Conservation (phyloP, 345 rosid species). For the Physaria fendleri region DNA sequence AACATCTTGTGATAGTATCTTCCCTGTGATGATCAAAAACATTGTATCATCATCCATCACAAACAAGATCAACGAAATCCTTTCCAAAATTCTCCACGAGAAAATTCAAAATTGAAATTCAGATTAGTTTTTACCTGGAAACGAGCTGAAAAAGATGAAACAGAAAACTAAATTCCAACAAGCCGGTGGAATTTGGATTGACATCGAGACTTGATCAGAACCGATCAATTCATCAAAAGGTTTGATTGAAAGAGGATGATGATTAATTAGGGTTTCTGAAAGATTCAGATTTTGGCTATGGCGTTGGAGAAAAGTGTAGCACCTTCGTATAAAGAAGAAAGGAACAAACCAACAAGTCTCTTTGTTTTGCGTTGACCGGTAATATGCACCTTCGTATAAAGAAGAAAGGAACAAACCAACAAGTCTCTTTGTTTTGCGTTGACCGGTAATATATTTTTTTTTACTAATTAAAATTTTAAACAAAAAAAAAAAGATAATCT, state of each 20-base stretch:
- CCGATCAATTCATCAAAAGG: no score
- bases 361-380: constrained; percentile 25
- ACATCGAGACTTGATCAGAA: constrained; percentile 17
- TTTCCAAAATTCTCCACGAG: background rate
- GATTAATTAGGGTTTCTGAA: no score
- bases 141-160: constrained; percentile 19
- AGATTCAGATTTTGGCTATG: no score
- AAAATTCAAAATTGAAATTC: background rate
- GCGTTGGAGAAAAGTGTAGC: no score
- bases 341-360: constrained; percentile 5
- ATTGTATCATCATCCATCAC: background rate
- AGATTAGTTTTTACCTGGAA: constrained; percentile 21
- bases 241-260: no score
- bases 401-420: constrained; percentile 1
- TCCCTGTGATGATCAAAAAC: constrained; percentile 28
- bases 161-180: constrained; percentile 9
- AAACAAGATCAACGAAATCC: background rate
- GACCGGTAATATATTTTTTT: no score
- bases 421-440: constrained; percentile 14
- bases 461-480: no score
- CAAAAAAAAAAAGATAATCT: no score
- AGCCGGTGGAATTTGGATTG: constrained; percentile 1
- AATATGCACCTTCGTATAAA: background rate
- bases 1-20: constrained; percentile 38
- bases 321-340: background rate